Evolutionary conservation across 768 basidiomycete species (phyloP).

Genomic region (Mycena vulgaris): DNA sequence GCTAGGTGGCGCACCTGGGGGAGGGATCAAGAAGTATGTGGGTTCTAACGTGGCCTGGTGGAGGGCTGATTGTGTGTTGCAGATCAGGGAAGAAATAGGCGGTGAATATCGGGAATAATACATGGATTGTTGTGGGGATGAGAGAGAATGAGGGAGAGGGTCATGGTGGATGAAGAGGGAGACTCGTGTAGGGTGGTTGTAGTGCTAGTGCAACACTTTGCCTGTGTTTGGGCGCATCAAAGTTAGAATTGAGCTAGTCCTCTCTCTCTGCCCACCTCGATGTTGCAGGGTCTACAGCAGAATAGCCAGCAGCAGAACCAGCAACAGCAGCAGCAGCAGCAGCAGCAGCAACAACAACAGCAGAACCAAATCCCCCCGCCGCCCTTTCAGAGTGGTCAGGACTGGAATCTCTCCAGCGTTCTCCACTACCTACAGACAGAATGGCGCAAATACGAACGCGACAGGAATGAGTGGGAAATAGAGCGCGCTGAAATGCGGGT

Average conservation of each 20-base stretch:
- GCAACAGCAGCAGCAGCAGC: constrained; percentile 64
- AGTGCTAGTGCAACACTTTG: background rate
- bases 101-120: background rate
- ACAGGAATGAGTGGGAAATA: constrained; percentile 99
- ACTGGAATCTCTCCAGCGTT: constrained; percentile 94
- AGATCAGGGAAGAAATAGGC: constrained; percentile 82
- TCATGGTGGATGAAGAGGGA: no score
- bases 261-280: constrained; percentile 51
- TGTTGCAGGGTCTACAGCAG: constrained; percentile 79
- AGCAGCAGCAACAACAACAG: constrained; percentile 65
- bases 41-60: constrained; percentile 14
- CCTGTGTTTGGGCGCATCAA: background rate
- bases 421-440: constrained; percentile 98
- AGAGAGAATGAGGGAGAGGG: background rate
- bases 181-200: no score
- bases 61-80: constrained; percentile 27
- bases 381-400: constrained; percentile 63
- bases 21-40: constrained; percentile 90
- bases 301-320: constrained; percentile 74
- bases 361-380: constrained; percentile 59
- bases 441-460: constrained; percentile 97
- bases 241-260: constrained; percentile 16
- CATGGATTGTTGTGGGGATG: background rate
- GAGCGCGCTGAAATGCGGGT: constrained; percentile 99
- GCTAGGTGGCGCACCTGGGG: constrained; percentile 77